Percentiles rank a stretch among this genome's conserved stretches.
phyloP scores from a whole-genome alignment of 179 eudicot species.

The Beta corolliflora region DNA sequence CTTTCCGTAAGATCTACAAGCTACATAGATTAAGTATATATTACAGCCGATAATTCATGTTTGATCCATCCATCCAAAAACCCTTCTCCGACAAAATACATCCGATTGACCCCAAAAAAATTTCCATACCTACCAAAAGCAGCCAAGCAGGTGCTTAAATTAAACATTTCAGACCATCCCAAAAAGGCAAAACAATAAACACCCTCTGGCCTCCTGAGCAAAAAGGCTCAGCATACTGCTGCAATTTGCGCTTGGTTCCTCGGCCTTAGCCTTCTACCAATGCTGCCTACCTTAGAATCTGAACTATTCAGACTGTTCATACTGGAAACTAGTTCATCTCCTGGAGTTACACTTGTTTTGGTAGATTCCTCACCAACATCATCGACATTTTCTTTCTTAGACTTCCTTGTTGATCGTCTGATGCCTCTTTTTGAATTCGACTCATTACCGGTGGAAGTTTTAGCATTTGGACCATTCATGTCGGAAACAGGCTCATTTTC shows the following conservation, averaged over 20 bases:
- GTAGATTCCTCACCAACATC: slow-evolving; percentile 1
- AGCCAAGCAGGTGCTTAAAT: no score
- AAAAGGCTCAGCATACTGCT: slow-evolving; percentile 13
- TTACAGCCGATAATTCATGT: background rate
- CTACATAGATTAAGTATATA: background rate
- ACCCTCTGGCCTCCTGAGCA: background rate
- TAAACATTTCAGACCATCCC: no score
- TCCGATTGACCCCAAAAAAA: background rate
- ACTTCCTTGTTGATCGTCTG: slow-evolving; percentile 18
- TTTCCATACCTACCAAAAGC: background rate
- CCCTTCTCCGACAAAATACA: slow-evolving; percentile 3
- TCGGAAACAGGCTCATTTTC: background rate
- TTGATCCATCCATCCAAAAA: background rate
- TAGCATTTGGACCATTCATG: slow-evolving; percentile 15
- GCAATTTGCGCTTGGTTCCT: slow-evolving; percentile 32
- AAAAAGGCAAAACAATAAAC: slow-evolving; percentile 14
- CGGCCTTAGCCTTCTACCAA: slow-evolving; percentile 53
- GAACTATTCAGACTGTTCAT: slow-evolving; percentile 18
- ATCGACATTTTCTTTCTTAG: slow-evolving; percentile 4
- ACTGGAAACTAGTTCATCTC: slow-evolving; percentile 19
- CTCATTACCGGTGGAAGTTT: background rate
- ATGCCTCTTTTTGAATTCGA: background rate
- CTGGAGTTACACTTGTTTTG: background rate
- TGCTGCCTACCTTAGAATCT: slow-evolving; percentile 37
- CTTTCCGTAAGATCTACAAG: background rate